phyloP scores from a whole-genome alignment of 148 eudicot genomes.

The Cornus controversa region DNA sequence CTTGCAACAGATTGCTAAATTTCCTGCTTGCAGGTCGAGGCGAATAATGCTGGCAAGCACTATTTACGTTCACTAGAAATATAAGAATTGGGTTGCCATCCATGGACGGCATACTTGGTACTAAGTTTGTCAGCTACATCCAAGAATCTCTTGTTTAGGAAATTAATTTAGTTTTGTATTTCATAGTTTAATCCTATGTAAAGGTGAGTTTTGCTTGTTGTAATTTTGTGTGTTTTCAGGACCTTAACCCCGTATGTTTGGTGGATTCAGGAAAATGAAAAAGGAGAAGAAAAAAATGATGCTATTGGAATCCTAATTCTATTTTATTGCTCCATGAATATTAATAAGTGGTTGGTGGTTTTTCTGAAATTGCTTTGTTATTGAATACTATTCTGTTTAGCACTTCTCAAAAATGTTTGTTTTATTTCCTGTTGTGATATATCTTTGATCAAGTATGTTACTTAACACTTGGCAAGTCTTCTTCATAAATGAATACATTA shows the following conservation, averaged over 20 bases:
- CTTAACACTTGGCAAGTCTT: not conserved
- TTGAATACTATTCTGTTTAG: not conserved
- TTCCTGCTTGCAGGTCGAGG: conserved; percentile 1
- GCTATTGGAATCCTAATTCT: not conserved
- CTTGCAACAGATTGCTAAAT: conserved; percentile 1
- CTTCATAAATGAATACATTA: not conserved
- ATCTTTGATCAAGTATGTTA: no score
- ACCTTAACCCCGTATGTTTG: conserved; percentile 11
- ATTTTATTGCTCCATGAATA: not conserved
- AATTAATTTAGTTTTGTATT: not conserved
- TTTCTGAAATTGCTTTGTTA: conserved; percentile 5
- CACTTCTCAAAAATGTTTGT: not conserved
- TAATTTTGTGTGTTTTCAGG: conserved; percentile 38
- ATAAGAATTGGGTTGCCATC: not conserved
- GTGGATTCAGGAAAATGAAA: not conserved
- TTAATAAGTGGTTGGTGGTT: not conserved
- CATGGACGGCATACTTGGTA: not conserved
- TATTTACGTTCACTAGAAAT: not conserved
- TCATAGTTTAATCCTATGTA: conserved; percentile 17
- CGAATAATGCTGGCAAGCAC: conserved; percentile 13
- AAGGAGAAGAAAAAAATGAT: conserved; percentile 8
- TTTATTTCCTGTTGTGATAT: not conserved
- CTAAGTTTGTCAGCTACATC: not conserved
- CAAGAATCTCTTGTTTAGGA: conserved; percentile 9
- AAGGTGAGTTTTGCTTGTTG: conserved; percentile 37